Base-by-base conservation (phyloP, 106 monocot genomes). In the Dendrobium huoshanense region DNA sequence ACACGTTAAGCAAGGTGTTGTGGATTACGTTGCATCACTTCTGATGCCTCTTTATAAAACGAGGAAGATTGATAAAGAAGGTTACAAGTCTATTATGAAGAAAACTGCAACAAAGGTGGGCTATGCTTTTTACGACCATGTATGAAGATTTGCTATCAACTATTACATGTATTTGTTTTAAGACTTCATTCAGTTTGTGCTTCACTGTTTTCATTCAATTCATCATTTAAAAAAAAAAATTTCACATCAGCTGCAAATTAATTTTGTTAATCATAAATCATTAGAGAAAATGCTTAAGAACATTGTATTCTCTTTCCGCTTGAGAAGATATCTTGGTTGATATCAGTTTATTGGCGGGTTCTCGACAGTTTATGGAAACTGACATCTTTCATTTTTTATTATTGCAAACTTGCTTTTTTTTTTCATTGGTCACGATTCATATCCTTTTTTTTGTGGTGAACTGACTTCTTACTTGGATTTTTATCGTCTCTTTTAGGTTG, bases 1-100 rank as follows among this genome's bases (percentile, higher is more conserved):
- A 29, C 87, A 83, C 82, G 86, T 99, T 75, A 99, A 87, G 79
- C 95, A 95, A 80, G 95, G 95, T 51, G 86, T 95, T 81, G 83
- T 95, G 78, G 95, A 99, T 80, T 99, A 88, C 85, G 91, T 95
- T 72, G 85, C 93, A 49, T 91, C 95, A 25, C 79, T 99, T 8
- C 85, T 99, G 43, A 99, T 92, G 95, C 99, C 99, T 56, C 79
- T 99, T 58, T 99, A 95, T 80, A 99, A 91, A 89, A 87, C 85
- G 43, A 91, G 87, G 78, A 99, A 90, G 80, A 85, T 99, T 72
- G 95, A 99, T 79, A 88, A 82, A 83, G 95, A 99, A 42, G 93
- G 95, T 37, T 99, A 99, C 29, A 99, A 99, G 77, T 83, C 88
- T 19, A 90, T 99, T 80, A 93, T 99, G 95, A 92, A 93, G 85